phyloP scores from a whole-genome alignment of 1,139 yeast species.

The Debaryomycetaceae sp. region DNA sequence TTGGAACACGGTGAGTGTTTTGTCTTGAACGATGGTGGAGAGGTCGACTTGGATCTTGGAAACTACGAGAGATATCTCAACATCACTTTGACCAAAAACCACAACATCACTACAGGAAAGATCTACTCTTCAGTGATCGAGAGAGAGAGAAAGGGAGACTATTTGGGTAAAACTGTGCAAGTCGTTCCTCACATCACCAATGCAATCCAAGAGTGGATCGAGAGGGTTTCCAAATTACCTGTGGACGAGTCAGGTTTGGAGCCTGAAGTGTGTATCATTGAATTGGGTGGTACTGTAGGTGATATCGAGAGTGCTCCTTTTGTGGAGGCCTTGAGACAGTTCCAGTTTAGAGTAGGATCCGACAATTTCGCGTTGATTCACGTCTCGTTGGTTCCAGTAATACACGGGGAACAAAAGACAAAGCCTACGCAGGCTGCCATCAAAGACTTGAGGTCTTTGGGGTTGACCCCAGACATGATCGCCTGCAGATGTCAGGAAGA shows the following conservation, averaged over 20 bases:
- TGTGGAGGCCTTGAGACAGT: slow-evolving; percentile 97
- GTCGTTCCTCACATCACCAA: slow-evolving; percentile 97
- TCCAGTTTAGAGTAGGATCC: slow-evolving; percentile 93
- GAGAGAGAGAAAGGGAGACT: slow-evolving; percentile 94
- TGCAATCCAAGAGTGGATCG: slow-evolving; percentile 98
- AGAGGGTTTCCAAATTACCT: slow-evolving; percentile 84
- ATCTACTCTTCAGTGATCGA: slow-evolving; percentile 92
- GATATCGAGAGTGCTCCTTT: slow-evolving; percentile 99
- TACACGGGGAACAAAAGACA: slow-evolving; percentile 97
- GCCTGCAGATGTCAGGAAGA: slow-evolving; percentile 94
- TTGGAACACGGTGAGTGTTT: slow-evolving; percentile 98
- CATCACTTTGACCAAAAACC: slow-evolving; percentile 88
- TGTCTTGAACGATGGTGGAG: slow-evolving; percentile 97
- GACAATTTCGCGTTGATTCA: slow-evolving; percentile 95
- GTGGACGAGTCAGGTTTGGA: slow-evolving; percentile 88
- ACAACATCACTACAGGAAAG: slow-evolving; percentile 97
- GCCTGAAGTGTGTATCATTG: slow-evolving; percentile 93
- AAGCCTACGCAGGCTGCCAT: slow-evolving; percentile 99
- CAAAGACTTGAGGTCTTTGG: slow-evolving; percentile 91
- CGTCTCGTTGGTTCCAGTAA: slow-evolving; percentile 94
- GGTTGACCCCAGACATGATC: slow-evolving; percentile 93
- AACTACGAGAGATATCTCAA: slow-evolving; percentile 95
- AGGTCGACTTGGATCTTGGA: slow-evolving; percentile 96
- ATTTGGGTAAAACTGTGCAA: slow-evolving; percentile 98
- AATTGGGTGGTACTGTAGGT: slow-evolving; percentile 98